Evolutionary conservation across 1,284 basidiomycete genomes (phyloP), one percentile per base, ranked within the genome.

Genomic region (Apiotrichum sp.): DNA sequence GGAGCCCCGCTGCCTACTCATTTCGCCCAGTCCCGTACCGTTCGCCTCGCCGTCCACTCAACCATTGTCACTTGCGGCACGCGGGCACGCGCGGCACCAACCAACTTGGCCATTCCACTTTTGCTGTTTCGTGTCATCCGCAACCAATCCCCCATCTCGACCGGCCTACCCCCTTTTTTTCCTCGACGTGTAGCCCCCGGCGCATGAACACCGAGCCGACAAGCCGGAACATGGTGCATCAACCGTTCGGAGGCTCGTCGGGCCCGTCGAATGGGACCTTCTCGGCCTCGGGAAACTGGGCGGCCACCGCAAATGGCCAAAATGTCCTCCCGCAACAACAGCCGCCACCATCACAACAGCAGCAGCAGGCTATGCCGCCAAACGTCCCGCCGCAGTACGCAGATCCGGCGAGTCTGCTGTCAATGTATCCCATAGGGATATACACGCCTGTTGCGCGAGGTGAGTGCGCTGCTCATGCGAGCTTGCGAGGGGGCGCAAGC

Each of bases 371-470:
- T 22, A 22, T 45, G 36, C 53, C 53, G 6, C 32, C 44, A 4
- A 14, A 31, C 16, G 31, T 51, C 3, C 50, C 50, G 8, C 41
- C 42, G 33, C 50, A 59, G 8, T 68, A 66, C 53, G 58, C 64
- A 41, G 64, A 72, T 50, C 69, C 73, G 8, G 58, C 66, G 6
- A 65, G 61, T 40, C 50, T 77, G 35, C 61, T 76, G 33, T 58
- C 65, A 14, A 60, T 71, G 10, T 74, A 73, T 52, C 75, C 76
- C 4, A 68, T 78, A 43, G 66, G 69, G 38, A 69, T 67, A 2
- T 73, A 77, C 57, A 69, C 71, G 1, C 76, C 76, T 3, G 71
- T 67, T 2, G 70, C 74, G 3, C 56, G 71, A 63, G 70, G 76
- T 78, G 48, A 61, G 75, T 43, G 35, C 53, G 22, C 22, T 22